Base-by-base conservation (phyloP, 139 green algal genomes). In the Limnomonas spitsbergensis region DNA sequence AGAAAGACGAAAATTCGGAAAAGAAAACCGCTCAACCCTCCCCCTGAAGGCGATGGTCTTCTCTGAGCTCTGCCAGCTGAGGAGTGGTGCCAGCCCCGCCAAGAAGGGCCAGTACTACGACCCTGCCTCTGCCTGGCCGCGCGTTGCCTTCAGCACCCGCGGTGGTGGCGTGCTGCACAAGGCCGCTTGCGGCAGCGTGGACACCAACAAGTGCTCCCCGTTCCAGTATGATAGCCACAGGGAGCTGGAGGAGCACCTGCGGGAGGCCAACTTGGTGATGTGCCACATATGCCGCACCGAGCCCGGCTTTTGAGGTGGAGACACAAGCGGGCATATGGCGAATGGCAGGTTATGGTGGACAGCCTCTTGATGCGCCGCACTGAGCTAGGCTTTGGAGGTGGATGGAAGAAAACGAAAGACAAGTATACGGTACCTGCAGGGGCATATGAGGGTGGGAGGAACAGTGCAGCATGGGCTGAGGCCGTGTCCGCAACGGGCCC, bases 171-270 rank as follows among this genome's bases (percentile, higher is more conserved):
- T 70, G 29, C 56, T 70, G 56, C 56, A 70, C 29, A 70, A 32
- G 4, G 9, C 56, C 4, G 56, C 56, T 7, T 70, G 56, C 29
- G 56, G 56, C 29, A 70, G 7, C 27, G 7, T 70, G 56, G 56
- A 70, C 56, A 70, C 56, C 56, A 70, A 4, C 56, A 70, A 70
- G 56, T 70, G 56, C 29, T 14, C 29, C n/a, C 9, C 56, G 14
- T 70, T 70, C 29, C 14, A 70, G 56, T 70, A 70, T 20, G 9
- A 37, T 4, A 14, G 4, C 14, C 14, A 24, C 14, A 32, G 29
- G 56, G 56, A 70, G 14, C 56, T 70, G 27, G 56, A 70, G 56
- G n/a, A 32, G 4, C 7, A 36, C n/a, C 4, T 70, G 56, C 29
- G 24, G 27, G 14, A 32, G 14, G 56, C 9, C 4, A 20, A 20